Evolutionary conservation across 129 eudicot genomes (phyloP).

Genomic region (Mikania micrantha): DNA sequence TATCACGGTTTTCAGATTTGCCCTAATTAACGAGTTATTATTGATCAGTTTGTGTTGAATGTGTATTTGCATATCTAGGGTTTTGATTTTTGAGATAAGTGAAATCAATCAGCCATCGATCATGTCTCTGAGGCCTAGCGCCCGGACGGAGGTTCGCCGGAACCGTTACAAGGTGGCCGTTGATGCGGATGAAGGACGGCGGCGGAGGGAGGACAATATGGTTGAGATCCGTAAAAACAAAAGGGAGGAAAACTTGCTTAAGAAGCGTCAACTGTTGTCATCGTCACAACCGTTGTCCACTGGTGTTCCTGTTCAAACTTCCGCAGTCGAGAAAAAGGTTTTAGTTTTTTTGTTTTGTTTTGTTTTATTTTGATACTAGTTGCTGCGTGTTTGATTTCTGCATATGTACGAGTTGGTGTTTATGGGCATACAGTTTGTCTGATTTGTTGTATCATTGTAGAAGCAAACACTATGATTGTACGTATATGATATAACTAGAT

Average conservation of each 20-base stretch:
- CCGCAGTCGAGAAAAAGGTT: slow-evolving; percentile 51
- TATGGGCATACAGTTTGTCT: too few species aligned
- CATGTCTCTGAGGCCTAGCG: slow-evolving; percentile 69
- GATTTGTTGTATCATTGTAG: too few species aligned
- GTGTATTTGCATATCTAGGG: slow-evolving; percentile 5
- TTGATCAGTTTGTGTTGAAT: not conserved
- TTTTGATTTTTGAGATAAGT: not conserved
- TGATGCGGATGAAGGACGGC: slow-evolving; percentile 72
- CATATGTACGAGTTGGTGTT: not conserved
- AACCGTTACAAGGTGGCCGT: slow-evolving; percentile 73
- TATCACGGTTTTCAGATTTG: not conserved
- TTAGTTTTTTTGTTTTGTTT: not conserved
- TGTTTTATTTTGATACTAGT: not conserved
- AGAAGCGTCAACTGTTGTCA: slow-evolving; percentile 62
- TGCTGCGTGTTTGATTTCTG: not conserved
- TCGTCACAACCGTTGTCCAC: slow-evolving; percentile 29
- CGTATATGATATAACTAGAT: too few species aligned
- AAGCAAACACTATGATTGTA: too few species aligned
- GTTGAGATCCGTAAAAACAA: slow-evolving; percentile 82
- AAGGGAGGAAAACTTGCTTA: slow-evolving; percentile 65
- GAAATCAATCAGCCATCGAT: not conserved
- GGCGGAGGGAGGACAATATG: slow-evolving; percentile 77
- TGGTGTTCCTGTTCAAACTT: slow-evolving; percentile 21
- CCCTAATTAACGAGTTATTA: not conserved
- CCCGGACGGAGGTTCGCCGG: slow-evolving; percentile 66